Conservation (phyloP, 148 eudicot species). For the Cornus kousa region DNA sequence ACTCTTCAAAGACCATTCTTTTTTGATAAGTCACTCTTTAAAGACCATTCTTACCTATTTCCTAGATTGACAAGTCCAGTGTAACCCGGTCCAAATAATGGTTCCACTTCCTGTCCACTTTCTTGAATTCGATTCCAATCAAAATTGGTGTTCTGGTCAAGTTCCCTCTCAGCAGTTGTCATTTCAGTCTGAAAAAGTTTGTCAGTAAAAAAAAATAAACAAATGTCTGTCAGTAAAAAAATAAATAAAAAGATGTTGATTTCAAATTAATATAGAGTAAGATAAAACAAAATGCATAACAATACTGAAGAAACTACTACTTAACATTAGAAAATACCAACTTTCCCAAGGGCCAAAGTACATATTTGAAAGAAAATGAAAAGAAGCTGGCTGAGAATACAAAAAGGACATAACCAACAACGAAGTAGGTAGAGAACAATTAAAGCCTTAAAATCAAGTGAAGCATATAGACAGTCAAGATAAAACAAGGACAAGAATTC, state of each 20-base stretch:
- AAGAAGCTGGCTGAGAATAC: not conserved
- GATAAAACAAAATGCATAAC: not conserved
- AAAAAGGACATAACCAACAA: not conserved
- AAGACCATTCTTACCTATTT: constrained; percentile 56
- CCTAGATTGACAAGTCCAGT: constrained; percentile 96
- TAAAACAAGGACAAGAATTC: not conserved
- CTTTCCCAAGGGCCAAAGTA: not conserved
- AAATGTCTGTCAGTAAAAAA: not conserved
- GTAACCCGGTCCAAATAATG: constrained; percentile 92
- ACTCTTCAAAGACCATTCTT: constrained; percentile 3
- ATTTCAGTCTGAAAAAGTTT: constrained; percentile 67
- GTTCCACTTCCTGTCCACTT: constrained; percentile 81
- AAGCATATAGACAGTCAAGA: not conserved
- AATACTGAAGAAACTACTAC: not conserved
- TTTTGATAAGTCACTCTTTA: not conserved
- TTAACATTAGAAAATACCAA: not conserved
- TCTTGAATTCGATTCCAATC: constrained; percentile 99
- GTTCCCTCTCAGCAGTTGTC: constrained; percentile 99
- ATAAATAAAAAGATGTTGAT: not conserved
- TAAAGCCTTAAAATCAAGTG: not conserved
- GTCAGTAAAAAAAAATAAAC: not conserved
- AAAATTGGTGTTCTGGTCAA: constrained; percentile 89
- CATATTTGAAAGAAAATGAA: not conserved
- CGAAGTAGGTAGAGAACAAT: not conserved
- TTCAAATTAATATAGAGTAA: not conserved